Evolutionary conservation across 2,329 filamentous ascomycete genomes (phyloP).

Genomic region (Botrytis cinerea): DNA sequence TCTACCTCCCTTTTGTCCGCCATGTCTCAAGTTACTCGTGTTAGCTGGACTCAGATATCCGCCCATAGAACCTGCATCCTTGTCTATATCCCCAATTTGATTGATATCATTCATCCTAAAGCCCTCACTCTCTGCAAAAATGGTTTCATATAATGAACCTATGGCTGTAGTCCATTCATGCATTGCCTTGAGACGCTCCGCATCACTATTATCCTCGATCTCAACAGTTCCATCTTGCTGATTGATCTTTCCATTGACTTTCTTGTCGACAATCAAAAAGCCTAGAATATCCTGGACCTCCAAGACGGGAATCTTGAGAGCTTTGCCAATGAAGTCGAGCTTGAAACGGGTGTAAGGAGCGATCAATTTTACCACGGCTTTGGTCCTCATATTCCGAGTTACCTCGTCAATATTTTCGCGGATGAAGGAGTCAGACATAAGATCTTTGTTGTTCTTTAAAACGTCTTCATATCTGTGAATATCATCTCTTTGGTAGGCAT

Average conservation of each 20-base stretch:
- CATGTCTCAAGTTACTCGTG: neutral
- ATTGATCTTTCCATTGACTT: slow-evolving; percentile 85
- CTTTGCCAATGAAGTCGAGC: slow-evolving; percentile 80
- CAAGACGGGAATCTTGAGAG: slow-evolving; percentile 78
- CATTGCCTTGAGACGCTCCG: slow-evolving; percentile 72
- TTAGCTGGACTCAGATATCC: neutral
- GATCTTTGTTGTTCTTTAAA: slow-evolving; percentile 81
- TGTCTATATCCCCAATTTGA: slow-evolving; percentile 25
- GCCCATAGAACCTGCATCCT: neutral
- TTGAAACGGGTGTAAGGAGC: slow-evolving; percentile 94
- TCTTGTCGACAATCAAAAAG: slow-evolving; percentile 87
- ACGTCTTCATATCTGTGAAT: slow-evolving; percentile 90
- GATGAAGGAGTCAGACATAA: slow-evolving; percentile 91
- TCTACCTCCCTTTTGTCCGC: slow-evolving; percentile 8
- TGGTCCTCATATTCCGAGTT: slow-evolving; percentile 96
- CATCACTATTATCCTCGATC: slow-evolving; percentile 73
- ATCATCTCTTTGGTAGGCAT: slow-evolving; percentile 94
- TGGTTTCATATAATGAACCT: slow-evolving; percentile 64
- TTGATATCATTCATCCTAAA: slow-evolving; percentile 46
- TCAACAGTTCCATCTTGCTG: slow-evolving; percentile 82
- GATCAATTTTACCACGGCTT: slow-evolving; percentile 89
- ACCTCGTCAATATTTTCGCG: slow-evolving; percentile 99
- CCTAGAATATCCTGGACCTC: slow-evolving; percentile 97
- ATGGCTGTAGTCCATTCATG: slow-evolving; percentile 72
- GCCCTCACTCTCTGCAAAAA: slow-evolving; percentile 78